Evolutionary conservation across 352 stramenopile genomes (phyloP).

Genomic region (Halophytophthora batemanensis): DNA sequence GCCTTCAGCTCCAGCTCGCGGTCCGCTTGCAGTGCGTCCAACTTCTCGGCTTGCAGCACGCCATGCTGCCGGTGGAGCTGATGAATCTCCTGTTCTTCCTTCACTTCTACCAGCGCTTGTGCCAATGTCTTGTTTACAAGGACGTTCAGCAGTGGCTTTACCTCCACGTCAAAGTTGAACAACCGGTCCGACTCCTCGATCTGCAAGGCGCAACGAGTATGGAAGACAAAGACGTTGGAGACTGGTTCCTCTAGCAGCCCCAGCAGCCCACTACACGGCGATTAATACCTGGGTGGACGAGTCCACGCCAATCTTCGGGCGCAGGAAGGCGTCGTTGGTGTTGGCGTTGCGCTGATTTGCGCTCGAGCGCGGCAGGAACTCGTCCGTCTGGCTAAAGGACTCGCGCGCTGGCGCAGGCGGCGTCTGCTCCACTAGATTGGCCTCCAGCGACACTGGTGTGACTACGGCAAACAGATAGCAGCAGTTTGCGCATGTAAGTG

Average conservation of each 20-base stretch:
- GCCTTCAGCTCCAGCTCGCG: constrained; percentile 51
- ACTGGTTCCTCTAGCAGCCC: too few species aligned
- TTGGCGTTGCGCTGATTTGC: constrained; percentile 30
- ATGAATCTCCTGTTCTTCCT: constrained; percentile 69
- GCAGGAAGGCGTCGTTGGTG: constrained; percentile 49
- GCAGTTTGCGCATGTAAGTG: constrained; percentile 2
- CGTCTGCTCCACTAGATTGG: constrained; percentile 63
- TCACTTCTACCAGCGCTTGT: constrained; percentile 72
- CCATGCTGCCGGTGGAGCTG: constrained; percentile 37
- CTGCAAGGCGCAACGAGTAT: constrained; percentile 20
- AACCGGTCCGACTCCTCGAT: constrained; percentile 70
- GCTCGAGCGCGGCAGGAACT: constrained; percentile 39
- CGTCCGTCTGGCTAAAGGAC: constrained; percentile 66
- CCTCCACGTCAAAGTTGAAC: constrained; percentile 82
- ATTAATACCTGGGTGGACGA: constrained; percentile 53
- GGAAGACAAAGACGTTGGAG: neutral
- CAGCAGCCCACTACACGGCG: too few species aligned
- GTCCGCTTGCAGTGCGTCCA: constrained; percentile 35
- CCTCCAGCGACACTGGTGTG: constrained; percentile 52
- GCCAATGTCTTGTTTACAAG: constrained; percentile 82
- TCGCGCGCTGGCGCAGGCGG: constrained; percentile 32
- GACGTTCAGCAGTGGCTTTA: constrained; percentile 70
- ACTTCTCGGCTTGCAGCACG: constrained; percentile 42
- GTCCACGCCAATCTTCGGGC: constrained; percentile 73
- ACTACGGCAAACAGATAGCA: constrained; percentile 18